Percentiles rank a stretch among this genome's conserved stretches.
Evolutionary conservation across 1,284 basidiomycete species (phyloP).

Genomic region (Ganoderma lingzhi): DNA sequence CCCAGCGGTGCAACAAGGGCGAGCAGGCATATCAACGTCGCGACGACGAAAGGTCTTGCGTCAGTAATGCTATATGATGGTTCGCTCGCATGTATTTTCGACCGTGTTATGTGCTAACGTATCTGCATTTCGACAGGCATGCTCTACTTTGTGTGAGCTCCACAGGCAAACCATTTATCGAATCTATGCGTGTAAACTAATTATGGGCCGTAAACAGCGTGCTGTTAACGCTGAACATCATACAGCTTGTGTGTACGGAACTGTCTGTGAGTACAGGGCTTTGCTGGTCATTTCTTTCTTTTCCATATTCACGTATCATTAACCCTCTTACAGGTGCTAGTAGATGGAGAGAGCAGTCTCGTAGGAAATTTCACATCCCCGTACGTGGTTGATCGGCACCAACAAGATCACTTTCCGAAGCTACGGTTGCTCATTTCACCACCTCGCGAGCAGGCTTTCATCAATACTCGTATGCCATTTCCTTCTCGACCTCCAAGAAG

Average conservation of each 20-base stretch:
- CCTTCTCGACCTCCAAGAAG: background rate
- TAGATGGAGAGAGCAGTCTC: too few species aligned
- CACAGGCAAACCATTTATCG: background rate
- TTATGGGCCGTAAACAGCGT: background rate
- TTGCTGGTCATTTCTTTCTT: background rate
- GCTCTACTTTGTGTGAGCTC: background rate
- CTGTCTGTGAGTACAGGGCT: background rate
- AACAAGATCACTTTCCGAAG: too few species aligned
- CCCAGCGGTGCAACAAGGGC: background rate
- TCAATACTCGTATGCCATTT: background rate
- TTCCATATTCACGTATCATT: background rate
- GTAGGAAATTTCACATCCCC: too few species aligned
- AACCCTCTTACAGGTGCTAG: too few species aligned
- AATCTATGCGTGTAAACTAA: background rate
- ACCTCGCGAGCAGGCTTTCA: background rate
- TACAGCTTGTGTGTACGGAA: background rate
- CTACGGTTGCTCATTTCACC: too few species aligned
- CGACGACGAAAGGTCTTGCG: background rate
- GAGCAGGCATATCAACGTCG: background rate
- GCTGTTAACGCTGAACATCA: background rate
- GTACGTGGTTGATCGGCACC: too few species aligned
- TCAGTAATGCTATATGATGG: background rate
- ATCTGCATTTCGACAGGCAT: background rate
- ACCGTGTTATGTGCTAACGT: background rate
- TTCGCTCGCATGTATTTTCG: background rate